A percentile compares a stretch with the other conserved stretches of the same genome.
Conservation (phyloP, 108 stramenopile genomes). For the Discostella stelligeroides region DNA sequence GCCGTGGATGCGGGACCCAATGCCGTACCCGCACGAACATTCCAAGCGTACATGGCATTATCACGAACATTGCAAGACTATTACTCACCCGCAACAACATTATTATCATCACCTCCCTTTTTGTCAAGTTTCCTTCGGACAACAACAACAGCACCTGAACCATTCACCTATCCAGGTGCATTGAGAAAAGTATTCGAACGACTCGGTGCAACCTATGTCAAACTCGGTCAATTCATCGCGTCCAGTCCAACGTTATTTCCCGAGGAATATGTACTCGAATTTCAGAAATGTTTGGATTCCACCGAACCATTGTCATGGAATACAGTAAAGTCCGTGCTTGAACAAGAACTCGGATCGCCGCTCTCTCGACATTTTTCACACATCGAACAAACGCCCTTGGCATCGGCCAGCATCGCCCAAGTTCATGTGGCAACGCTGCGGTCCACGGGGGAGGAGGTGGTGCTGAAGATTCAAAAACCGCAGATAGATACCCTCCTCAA, state of each 20-base stretch:
- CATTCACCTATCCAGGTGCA: constrained; percentile 67
- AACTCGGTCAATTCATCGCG: constrained; percentile 96
- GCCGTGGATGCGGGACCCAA: constrained; percentile 78
- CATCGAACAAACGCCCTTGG: constrained; percentile 83
- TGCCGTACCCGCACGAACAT: constrained; percentile 76
- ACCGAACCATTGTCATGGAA: constrained; percentile 87
- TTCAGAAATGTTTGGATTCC: constrained; percentile 94
- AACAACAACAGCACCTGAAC: constrained; percentile 47
- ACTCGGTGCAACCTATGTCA: constrained; percentile 95
- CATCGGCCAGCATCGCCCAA: constrained; percentile 93
- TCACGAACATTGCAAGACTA: constrained; percentile 77
- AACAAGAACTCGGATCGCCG: constrained; percentile 76
- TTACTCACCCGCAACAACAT: constrained; percentile 46
- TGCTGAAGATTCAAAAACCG: constrained; percentile 96
- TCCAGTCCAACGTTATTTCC: constrained; percentile 94
- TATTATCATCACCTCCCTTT: too few relatives aligned
- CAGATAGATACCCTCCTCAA: constrained; percentile 88
- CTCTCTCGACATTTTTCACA: constrained; percentile 67
- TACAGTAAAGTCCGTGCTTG: constrained; percentile 82
- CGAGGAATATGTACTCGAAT: constrained; percentile 91
- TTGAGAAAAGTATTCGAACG: constrained; percentile 88
- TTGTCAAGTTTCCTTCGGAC: too few relatives aligned
- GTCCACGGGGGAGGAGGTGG: constrained; percentile 87
- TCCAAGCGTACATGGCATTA: constrained; percentile 81
- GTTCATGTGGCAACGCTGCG: constrained; percentile 88